Conservation (phyloP, 495 filamentous ascomycete species). For the Thozetella sp. region DNA sequence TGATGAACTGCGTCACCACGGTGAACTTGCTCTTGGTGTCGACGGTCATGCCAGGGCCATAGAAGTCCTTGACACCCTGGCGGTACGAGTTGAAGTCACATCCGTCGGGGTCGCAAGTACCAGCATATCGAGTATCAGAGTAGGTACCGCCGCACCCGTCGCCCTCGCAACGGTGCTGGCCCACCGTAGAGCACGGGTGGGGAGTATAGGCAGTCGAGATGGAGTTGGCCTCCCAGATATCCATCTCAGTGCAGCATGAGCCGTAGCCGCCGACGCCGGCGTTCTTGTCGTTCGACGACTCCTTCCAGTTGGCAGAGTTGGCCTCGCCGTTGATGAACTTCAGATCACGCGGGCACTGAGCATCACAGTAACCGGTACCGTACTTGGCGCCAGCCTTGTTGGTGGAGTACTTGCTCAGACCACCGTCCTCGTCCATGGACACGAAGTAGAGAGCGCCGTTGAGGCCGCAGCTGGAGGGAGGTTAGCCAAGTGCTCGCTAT, state of each 20-base stretch:
- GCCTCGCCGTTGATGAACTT: constrained; percentile 53
- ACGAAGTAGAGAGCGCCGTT: constrained; percentile 60
- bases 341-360: constrained; percentile 51
- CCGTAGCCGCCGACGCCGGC: constrained; percentile 59
- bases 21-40: constrained; percentile 68
- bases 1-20: constrained; percentile 71
- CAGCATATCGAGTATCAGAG: constrained; percentile 44
- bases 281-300: constrained; percentile 58
- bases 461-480: constrained; percentile 41
- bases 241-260: constrained; percentile 72
- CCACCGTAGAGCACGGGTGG: constrained; percentile 63
- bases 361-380: constrained; percentile 58
- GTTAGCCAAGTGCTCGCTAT: constrained; percentile 55
- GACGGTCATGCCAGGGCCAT: constrained; percentile 58
- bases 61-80: constrained; percentile 61
- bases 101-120: constrained; percentile 67
- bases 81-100: constrained; percentile 80
- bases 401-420: constrained; percentile 42
- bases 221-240: constrained; percentile 69
- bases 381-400: constrained; percentile 62
- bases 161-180: constrained; percentile 56
- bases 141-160: constrained; percentile 48
- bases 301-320: constrained; percentile 59
- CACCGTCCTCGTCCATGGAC: constrained; percentile 56
- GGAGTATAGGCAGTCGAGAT: constrained; percentile 63